phyloP scores from a whole-genome alignment of 805 yeast species.

The Pichia paraexigua region DNA sequence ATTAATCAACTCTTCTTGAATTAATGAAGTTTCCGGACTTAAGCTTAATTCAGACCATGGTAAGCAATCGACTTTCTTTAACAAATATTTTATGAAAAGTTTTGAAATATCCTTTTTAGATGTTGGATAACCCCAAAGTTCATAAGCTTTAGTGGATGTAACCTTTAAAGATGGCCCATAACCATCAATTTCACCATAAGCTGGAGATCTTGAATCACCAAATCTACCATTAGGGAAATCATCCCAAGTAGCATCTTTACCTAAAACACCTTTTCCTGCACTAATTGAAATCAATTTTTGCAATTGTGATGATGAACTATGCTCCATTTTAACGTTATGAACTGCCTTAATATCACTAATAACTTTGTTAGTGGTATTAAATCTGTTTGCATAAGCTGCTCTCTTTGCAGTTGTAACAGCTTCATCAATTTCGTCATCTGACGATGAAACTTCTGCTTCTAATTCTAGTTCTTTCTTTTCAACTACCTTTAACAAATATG shows the following conservation, averaged over 20 bases:
- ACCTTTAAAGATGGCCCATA: conserved; percentile 89
- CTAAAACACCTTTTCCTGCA: conserved; percentile 74
- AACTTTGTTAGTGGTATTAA: conserved; percentile 24
- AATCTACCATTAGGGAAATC: conserved; percentile 94
- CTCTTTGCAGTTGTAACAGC: conserved; percentile 27
- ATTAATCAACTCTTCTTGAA: conserved; percentile 82
- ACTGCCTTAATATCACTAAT: conserved; percentile 19
- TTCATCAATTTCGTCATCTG: conserved; percentile 28
- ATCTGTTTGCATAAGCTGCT: conserved; percentile 29
- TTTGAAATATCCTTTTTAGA: conserved; percentile 50
- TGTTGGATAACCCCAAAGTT: conserved; percentile 76
- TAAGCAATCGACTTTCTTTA: conserved; percentile 63
- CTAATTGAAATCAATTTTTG: conserved; percentile 68
- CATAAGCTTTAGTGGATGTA: conserved; percentile 54
- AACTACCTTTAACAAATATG: conserved; percentile 42
- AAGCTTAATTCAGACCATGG: conserved; percentile 92
- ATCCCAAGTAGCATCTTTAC: conserved; percentile 94
- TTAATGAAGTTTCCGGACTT: conserved; percentile 82
- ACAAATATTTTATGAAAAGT: conserved; percentile 64
- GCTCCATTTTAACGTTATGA: conserved; percentile 10
- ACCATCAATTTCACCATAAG: conserved; percentile 97
- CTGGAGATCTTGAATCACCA: conserved; percentile 93
- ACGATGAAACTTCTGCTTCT: conserved; percentile 31
- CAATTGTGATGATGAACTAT: conserved; percentile 30
- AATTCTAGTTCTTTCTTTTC: conserved; percentile 31